Percentiles rank a stretch among this genome's conserved stretches.
Evolutionary conservation across 768 basidiomycete genomes (phyloP).

Genomic region (Podaxis carcinomalis): DNA sequence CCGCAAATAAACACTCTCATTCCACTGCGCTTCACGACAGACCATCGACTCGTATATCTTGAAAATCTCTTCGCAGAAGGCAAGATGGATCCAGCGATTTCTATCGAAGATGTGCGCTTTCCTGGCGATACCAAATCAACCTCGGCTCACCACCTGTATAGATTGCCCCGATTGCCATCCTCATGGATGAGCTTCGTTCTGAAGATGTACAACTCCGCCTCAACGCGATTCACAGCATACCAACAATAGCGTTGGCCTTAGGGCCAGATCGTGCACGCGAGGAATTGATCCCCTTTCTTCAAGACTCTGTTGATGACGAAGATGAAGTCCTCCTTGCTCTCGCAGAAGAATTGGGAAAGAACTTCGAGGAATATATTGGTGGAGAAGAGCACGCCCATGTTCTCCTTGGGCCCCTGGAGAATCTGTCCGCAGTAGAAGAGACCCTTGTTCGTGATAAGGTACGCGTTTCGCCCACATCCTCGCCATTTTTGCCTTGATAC

Average conservation of each 20-base stretch:
- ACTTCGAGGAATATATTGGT: constrained; percentile 93
- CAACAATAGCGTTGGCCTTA: constrained; percentile 95
- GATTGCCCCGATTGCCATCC: constrained; percentile 93
- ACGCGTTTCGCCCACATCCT: constrained; percentile 16
- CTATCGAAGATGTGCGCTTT: constrained; percentile 61
- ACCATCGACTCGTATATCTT: constrained; percentile 1
- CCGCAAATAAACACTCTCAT: constrained; percentile 1
- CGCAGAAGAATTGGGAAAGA: constrained; percentile 90
- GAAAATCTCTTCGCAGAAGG: constrained; percentile 15
- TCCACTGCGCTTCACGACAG: not conserved
- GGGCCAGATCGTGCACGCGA: constrained; percentile 93
- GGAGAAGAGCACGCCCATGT: constrained; percentile 84
- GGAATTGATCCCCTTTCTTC: constrained; percentile 94
- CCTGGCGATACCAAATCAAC: constrained; percentile 18
- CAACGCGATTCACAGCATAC: constrained; percentile 95
- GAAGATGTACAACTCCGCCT: constrained; percentile 96
- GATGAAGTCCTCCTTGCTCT: constrained; percentile 96
- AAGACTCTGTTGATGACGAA: constrained; percentile 99
- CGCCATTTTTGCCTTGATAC: constrained; percentile 7
- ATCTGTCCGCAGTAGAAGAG: constrained; percentile 95
- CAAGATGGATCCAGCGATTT: constrained; percentile 63
- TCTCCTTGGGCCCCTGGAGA: constrained; percentile 88
- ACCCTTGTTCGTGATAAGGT: constrained; percentile 98
- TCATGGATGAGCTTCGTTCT: constrained; percentile 97
- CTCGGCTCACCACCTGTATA: constrained; percentile 26